These are phyloP conservation scores for Epichloe amarillans DNA, from an alignment of 2,329 filamentous ascomycete genomes.

Conservation along the genomic window DNA sequence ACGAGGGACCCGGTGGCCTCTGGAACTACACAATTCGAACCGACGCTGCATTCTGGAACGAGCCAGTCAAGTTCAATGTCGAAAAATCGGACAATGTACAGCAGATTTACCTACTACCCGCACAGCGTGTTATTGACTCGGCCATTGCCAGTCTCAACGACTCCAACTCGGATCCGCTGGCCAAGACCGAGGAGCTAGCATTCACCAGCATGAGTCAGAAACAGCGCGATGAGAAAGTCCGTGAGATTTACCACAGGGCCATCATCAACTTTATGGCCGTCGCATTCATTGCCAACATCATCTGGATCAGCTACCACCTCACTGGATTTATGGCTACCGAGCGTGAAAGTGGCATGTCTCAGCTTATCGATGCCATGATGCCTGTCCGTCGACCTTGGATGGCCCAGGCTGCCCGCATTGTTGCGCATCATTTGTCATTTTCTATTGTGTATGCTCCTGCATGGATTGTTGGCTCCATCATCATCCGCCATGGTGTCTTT, in stretches of 20 bases:
- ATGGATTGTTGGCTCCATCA: slow-evolving; percentile 65
- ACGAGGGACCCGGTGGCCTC: slow-evolving; percentile 47
- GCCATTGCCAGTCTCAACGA: slow-evolving; percentile 49
- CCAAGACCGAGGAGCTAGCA: slow-evolving; percentile 47
- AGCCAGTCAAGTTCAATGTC: slow-evolving; percentile 49
- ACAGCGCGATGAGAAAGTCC: slow-evolving; percentile 52
- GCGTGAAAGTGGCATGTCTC: slow-evolving; percentile 75
- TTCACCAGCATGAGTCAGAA: slow-evolving; percentile 60
- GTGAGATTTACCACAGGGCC: slow-evolving; percentile 53
- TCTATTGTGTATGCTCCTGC: slow-evolving; percentile 67
- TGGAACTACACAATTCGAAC: slow-evolving; percentile 84
- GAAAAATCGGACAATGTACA: slow-evolving; percentile 55
- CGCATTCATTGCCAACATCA: slow-evolving; percentile 64
- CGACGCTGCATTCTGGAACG: slow-evolving; percentile 50
- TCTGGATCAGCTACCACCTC: slow-evolving; percentile 76
- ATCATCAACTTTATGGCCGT: slow-evolving; percentile 68
- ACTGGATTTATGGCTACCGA: slow-evolving; percentile 78
- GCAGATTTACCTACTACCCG: slow-evolving; percentile 63
- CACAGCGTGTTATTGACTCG: slow-evolving; percentile 66
- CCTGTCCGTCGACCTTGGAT: slow-evolving; percentile 62
- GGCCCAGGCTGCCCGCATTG: slow-evolving; percentile 61
- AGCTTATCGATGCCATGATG: slow-evolving; percentile 86
- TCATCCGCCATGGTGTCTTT: slow-evolving; percentile 52
- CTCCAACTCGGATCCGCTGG: slow-evolving; percentile 25
- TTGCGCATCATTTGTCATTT: slow-evolving; percentile 71